Base-by-base conservation (phyloP, 1,139 yeast genomes). In the Keqinozyma sinolaborantium region DNA sequence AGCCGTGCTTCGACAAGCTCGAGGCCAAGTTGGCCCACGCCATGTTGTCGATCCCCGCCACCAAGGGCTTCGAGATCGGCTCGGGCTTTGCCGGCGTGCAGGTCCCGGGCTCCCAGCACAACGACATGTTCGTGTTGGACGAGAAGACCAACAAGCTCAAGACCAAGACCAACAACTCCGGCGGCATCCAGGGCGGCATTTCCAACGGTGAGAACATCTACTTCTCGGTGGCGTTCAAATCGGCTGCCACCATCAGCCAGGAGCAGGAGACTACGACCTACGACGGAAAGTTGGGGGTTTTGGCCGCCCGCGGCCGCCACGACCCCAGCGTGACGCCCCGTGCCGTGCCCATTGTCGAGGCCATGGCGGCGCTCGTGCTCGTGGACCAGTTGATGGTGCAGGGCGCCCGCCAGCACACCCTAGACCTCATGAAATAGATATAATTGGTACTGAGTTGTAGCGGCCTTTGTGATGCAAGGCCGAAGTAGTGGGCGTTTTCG, bases 291-390 rank as follows among this genome's bases (percentile, higher is more conserved):
- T 76, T 67, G 28, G 98, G 98, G 51, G 78, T 83, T 12, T 73
- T 92, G 42, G 95, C 95, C 33, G 96, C 98, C 25, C 81, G 92
- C 58, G 98, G 98, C 39, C 83, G 98, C 70, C 98, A 92, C 54
- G 98, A 92, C 57, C 98, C 98, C 19, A 87, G 92, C 53, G 98
- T 92, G 34, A 95, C 95, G 10, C 98, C 98, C 42, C 80, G 98
- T 61, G 98, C 98, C 19, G 90, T 92, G 36, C 98, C 98, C 31
- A 92, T 92, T 52, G 97, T 92, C 28, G 98, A 92, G 65, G 87
- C 98, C 28, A 92, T 92, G 98, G 77, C 97, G 34, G 95, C 97
- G 6, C 70, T 94, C 46, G 97, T 87, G 3, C 64, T 92, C 45
- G 92, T 90, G 32, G 98, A 92, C 58, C 81, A 86, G 41, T 65